Base-by-base conservation (phyloP, 371 early-diverging fungal genomes). In the Catenaria anguillulae region DNA sequence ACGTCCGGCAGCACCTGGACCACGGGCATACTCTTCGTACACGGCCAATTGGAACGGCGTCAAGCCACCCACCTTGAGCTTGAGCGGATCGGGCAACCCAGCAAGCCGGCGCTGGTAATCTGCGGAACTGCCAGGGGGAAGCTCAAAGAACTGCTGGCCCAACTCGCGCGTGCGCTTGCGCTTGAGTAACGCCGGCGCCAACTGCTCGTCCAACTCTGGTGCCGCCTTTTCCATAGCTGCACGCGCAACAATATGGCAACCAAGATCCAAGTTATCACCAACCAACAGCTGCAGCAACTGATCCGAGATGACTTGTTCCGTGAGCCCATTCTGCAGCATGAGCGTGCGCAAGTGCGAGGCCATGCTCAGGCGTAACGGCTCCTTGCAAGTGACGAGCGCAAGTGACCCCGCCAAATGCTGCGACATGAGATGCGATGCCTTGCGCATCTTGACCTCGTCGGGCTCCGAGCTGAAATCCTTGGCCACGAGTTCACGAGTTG, bases 401-500 rank as follows among this genome's bases (percentile, higher is more conserved):
- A 93, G 76, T 59, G 81, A 83, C 2, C 85, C 84, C 6, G 89
- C 85, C 23, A 97, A 72, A 31, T 82, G 88, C 60, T 88, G 87
- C 4, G 84, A 92, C 96, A 98, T 98, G 56, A 85, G 65, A 67
- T 92, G 90, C 6, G 95, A 93, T 2, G 98, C 89, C 54, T 88
- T 84, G 50, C 89, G 78, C 84, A 96, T 84, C 68, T 85, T 85
- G 56, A 87, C 86, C 67, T 95, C 96, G 67, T 92, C 88, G 1
- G 89, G 82, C 70, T 97, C 96, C 68, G 87, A 77, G 0, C 87
- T 86, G 73, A 97, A 96, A 67, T 98, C 98, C 71, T 96, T 94
- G 54, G 84, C 70, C 35, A 95, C 78, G 29, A 96, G 74, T 61
- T 94, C 97, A 2, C 87, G 79, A 0, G 94, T 93, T 23, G 93